Percentiles rank a stretch among this genome's conserved stretches.
Conservation (phyloP, 345 rosid species). For the Aegle marmelos region DNA sequence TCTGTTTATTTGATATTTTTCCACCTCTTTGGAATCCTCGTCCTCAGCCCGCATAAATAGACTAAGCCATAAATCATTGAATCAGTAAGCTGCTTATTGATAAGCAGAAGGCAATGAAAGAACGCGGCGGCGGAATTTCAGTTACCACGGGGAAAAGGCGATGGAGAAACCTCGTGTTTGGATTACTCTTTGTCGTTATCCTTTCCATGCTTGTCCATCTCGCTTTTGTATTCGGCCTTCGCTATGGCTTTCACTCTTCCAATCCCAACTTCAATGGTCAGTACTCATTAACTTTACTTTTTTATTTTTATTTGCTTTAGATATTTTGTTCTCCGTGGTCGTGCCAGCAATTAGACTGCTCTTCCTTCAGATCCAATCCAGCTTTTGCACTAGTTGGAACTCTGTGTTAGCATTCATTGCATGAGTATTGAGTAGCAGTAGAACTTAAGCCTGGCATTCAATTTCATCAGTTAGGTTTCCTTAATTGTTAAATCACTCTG, state of each 20-base stretch:
- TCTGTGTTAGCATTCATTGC: background rate
- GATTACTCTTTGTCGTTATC: slow-evolving; percentile 38
- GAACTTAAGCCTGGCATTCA: background rate
- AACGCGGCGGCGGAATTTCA: slow-evolving; percentile 31
- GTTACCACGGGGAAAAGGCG: slow-evolving; percentile 53
- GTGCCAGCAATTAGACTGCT: background rate
- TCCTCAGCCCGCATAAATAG: no score
- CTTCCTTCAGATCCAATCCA: background rate
- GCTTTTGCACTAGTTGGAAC: slow-evolving; percentile 2
- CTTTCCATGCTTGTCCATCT: slow-evolving; percentile 87
- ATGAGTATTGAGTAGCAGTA: background rate
- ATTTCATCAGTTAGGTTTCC: background rate
- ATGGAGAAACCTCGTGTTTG: slow-evolving; percentile 67
- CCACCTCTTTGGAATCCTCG: no score
- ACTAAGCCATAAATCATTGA: no score
- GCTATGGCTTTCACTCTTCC: slow-evolving; percentile 73
- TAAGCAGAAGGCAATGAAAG: slow-evolving; percentile 25
- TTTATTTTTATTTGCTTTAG: background rate
- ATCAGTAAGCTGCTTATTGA: no score
- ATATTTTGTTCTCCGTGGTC: background rate
- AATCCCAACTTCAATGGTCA: slow-evolving; percentile 29
- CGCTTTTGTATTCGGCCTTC: slow-evolving; percentile 77
- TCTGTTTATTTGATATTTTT: no score
- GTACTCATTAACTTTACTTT: background rate
- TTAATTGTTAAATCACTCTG: background rate